Conservation (phyloP, 768 basidiomycete species). For the Hortiboletus flavorubellus region DNA sequence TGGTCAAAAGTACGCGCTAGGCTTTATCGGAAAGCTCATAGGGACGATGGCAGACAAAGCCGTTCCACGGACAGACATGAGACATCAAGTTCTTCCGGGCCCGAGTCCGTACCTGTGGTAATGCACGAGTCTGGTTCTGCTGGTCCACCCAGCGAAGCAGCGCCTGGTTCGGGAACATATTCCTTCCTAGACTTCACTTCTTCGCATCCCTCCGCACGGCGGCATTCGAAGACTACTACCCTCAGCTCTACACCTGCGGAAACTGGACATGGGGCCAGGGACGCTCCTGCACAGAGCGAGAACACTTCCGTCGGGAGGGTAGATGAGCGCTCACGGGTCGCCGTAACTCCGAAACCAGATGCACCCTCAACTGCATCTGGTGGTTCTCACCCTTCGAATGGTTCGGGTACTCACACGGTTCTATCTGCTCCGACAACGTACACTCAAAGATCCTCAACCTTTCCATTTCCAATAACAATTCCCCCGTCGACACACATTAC, state of each 20-base stretch:
- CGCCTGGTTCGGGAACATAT: constrained; percentile 31
- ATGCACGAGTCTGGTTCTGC: constrained; percentile 24
- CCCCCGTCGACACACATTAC: constrained; percentile 39
- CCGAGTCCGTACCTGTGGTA: constrained; percentile 31
- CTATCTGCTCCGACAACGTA: constrained; percentile 21
- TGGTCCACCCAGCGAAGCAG: constrained; percentile 18
- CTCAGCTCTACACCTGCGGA: constrained; percentile 29
- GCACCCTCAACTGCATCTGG: constrained; percentile 32
- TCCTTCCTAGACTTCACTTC: constrained; percentile 33
- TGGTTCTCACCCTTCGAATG: constrained; percentile 28
- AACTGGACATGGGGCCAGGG: constrained; percentile 16
- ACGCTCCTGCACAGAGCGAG: constrained; percentile 15
- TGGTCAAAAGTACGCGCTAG: constrained; percentile 31
- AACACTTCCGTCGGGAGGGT: constrained; percentile 17
- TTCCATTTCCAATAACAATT: constrained; percentile 47
- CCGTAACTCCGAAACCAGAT: constrained; percentile 24
- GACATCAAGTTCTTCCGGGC: constrained; percentile 22
- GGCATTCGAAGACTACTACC: constrained; percentile 26
- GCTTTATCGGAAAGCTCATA: constrained; percentile 31
- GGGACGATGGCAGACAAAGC: constrained; percentile 27
- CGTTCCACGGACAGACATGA: constrained; percentile 15
- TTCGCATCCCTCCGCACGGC: constrained; percentile 23
- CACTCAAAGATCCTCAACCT: constrained; percentile 29
- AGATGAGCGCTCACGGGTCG: constrained; percentile 19
- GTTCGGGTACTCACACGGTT: constrained; percentile 16